These are phyloP conservation scores for Eucalyptus sp. DNA, from an alignment of 345 rosid species.

Conservation along the genomic window DNA sequence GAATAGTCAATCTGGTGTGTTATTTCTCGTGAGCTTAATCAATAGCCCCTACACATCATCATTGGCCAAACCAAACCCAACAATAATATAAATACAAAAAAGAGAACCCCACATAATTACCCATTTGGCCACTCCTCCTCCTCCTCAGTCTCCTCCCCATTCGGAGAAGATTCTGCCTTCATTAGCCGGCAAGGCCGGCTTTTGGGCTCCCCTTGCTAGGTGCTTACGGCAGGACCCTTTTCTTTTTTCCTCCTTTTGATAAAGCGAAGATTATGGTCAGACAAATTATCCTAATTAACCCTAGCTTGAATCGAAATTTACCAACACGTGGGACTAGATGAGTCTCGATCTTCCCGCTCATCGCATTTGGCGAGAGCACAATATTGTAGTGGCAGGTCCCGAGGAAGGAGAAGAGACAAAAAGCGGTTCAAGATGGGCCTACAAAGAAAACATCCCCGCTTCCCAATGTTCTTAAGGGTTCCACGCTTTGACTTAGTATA, in stretches of 20 bases:
- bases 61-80: not conserved
- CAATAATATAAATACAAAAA: not conserved
- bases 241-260: not conserved
- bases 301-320: not conserved
- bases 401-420: not conserved
- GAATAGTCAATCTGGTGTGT: not conserved
- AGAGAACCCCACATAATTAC: not conserved
- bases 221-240: not conserved
- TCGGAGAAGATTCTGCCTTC: not conserved
- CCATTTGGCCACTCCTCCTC: not conserved
- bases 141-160: not conserved
- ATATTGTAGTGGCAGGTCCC: not conserved
- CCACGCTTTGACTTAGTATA: not conserved
- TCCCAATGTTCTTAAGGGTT: not conserved
- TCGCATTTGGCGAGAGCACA: not conserved
- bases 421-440: not conserved
- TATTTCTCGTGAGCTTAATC: not conserved
- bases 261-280: not conserved
- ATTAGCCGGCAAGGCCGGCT: conserved; percentile 1
- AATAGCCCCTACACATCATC: not conserved
- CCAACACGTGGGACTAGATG: not conserved
- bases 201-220: not conserved
- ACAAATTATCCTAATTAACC: not conserved
- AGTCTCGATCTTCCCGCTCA: not conserved
- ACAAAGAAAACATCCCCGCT: not conserved